Conservation (phyloP, 208 protist species). For the Leishmania martiniquensis region DNA sequence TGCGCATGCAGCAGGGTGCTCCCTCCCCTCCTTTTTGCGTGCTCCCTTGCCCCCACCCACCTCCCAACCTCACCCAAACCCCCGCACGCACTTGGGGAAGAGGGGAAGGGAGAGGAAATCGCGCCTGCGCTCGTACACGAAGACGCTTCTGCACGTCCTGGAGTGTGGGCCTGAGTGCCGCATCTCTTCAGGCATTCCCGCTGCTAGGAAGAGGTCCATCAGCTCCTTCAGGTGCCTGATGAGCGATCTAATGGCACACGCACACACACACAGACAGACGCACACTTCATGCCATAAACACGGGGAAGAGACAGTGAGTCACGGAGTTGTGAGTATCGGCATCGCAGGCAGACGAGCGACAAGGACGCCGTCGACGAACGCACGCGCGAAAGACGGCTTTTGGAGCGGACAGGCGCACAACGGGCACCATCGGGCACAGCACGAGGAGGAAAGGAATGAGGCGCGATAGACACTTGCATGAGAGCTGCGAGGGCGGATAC, state of each 20-base stretch:
- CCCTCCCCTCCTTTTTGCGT: background rate
- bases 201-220: background rate
- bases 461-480: background rate
- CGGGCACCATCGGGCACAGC: background rate
- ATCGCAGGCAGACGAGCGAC: background rate
- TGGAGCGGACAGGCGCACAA: background rate
- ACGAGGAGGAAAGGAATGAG: background rate
- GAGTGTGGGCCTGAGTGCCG: background rate
- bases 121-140: background rate
- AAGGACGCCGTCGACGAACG: background rate
- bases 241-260: background rate
- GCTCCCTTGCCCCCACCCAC: background rate
- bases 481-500: background rate
- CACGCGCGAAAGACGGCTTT: background rate
- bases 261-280: background rate
- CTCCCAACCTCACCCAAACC: too few species aligned
- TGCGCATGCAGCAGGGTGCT: background rate
- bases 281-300: background rate
- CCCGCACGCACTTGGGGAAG: too few species aligned
- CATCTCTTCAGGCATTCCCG: background rate
- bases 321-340: background rate
- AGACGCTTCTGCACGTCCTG: background rate
- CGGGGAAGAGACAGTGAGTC: background rate
- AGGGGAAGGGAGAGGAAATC: background rate
- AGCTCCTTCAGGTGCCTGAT: background rate